Conservation (phyloP, 169 alveolate genomes). For the Cryptosporidium ubiquitum region DNA sequence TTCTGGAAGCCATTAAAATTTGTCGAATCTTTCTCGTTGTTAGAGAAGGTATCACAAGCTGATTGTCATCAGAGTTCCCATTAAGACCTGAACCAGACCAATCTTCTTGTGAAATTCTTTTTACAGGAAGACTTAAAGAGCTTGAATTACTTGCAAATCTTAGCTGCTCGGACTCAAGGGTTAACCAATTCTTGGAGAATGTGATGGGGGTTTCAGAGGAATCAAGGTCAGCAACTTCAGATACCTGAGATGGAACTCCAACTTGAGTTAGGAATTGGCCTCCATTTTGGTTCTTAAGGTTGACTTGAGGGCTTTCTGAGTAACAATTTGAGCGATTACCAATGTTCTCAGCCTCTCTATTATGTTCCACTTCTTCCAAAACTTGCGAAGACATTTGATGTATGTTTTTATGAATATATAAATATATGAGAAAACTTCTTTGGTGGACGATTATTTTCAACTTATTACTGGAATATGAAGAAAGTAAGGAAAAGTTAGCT, state of each 20-base stretch:
- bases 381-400: neutral
- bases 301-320: neutral
- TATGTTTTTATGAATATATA: too few species aligned
- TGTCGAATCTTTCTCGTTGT: slow-evolving; percentile 49
- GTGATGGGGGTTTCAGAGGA: neutral
- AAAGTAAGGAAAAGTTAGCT: neutral
- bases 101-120: slow-evolving; percentile 61
- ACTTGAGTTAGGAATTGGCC: neutral
- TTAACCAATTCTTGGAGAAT: neutral
- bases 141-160: neutral
- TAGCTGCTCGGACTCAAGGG: slow-evolving; percentile 1
- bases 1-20: slow-evolving; percentile 63
- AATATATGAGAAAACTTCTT: neutral
- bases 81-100: slow-evolving; percentile 12
- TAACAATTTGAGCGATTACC: neutral
- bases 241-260: neutral
- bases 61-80: neutral
- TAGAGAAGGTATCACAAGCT: slow-evolving; percentile 32
- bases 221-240: neutral
- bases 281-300: neutral
- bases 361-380: neutral
- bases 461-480: neutral
- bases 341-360: neutral
- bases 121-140: slow-evolving; percentile 19
- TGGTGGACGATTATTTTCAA: neutral